Evolutionary conservation across 805 yeast species (phyloP), one percentile per base, ranked within the genome.

Genomic region (Kazachstania africana): DNA sequence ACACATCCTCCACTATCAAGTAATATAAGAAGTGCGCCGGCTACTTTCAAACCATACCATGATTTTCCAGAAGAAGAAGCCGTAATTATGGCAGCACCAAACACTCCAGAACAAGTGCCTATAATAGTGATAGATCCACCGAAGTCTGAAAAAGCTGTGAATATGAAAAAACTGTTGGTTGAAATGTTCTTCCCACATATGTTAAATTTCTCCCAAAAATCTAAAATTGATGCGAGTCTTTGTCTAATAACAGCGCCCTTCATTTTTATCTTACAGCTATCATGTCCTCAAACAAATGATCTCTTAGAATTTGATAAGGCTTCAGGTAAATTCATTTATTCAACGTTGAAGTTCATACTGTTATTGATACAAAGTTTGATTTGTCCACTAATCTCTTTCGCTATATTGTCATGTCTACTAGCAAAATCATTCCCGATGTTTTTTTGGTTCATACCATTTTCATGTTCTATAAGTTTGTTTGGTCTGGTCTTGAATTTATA

Each of bases 241-340:
- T 55, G 59, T 3, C 21, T 60, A 1, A 13, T 54, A 3, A 56
- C 60, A 9, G 39, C 54, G 4, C 66, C 66, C 10, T 45, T 57
- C 16, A 50, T 60, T 2, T 34, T 61, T 2, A 8, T 57, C 1
- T 38, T 62, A 4, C 48, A 57, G 27, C 25, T 60, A 9, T 54
- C 63, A 9, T 48, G 63, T 23, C 68, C 68, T 1, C 39, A 45
- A 22, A 36, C 43, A 14, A 45, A 45, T 10, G 44, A 49, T n/a
- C 30, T 49, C 8, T 16, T 44, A 6, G 50, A 49, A 8, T 53
- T 44, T 27, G 47, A 47, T 24, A 44, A 44, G 10, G 28, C 36
- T 2, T 33, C 41, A n/a, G 42, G 48, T 8, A 38, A 37, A 22
- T 46, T 43, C 25, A 8, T 38, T 4, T 31, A 48, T 6, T 35